Conservation (phyloP, 306 rosid species). For the Acmispon strigosus region DNA sequence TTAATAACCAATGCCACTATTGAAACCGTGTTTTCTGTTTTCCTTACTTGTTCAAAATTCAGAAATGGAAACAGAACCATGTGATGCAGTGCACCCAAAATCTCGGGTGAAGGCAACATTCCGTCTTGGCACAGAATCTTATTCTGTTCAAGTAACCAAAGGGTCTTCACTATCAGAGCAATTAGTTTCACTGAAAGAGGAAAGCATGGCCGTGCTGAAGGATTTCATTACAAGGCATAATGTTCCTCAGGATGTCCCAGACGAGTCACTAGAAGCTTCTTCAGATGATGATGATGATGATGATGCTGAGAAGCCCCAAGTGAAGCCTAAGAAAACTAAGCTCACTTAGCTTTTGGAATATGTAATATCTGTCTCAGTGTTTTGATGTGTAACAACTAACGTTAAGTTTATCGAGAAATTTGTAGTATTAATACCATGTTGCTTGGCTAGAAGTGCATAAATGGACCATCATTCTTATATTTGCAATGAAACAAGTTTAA, state of each 20-base stretch:
- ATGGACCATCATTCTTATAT: too few species aligned
- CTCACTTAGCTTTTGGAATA: constrained; percentile 4
- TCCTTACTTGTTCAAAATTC: neutral
- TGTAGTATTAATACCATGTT: too few species aligned
- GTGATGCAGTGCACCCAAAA: constrained; percentile 24
- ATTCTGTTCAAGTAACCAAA: constrained; percentile 30
- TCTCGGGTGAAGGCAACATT: constrained; percentile 46
- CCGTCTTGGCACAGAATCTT: constrained; percentile 53
- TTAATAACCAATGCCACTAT: neutral
- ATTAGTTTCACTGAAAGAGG: constrained; percentile 59
- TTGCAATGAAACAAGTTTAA: too few species aligned
- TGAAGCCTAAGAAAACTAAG: constrained; percentile 66
- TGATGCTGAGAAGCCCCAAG: constrained; percentile 47
- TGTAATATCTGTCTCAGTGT: neutral
- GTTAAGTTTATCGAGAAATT: neutral
- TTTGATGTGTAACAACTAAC: neutral
- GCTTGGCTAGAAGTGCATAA: too few species aligned
- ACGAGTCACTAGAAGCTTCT: constrained; percentile 57
- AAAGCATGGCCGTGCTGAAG: constrained; percentile 69
- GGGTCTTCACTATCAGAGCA: constrained; percentile 57
- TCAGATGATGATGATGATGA: too few species aligned
- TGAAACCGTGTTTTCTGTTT: neutral
- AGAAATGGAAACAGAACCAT: constrained; percentile 44
- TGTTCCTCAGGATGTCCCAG: constrained; percentile 76
- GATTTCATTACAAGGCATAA: constrained; percentile 79